A percentile compares a stretch with the other conserved stretches of the same genome.
Evolutionary conservation across 2,329 filamentous ascomycete species (phyloP).

Genomic region (Tolypocladium capitatum): DNA sequence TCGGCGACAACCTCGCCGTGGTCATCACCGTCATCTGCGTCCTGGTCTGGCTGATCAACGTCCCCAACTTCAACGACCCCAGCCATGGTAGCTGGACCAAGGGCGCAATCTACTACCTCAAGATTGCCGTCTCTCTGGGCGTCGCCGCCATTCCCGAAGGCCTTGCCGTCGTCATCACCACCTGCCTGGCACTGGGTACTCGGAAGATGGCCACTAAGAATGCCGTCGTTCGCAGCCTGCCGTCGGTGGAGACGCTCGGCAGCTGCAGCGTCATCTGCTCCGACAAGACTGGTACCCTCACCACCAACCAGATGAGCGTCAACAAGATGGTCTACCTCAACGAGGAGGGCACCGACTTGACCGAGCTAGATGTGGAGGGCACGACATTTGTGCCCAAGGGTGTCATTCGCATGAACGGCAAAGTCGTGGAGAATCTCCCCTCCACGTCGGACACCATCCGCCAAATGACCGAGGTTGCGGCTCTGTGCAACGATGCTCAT

Average conservation of each 20-base stretch:
- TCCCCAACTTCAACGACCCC: constrained; percentile 91
- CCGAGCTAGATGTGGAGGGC: constrained; percentile 81
- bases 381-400: constrained; percentile 85
- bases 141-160: constrained; percentile 97
- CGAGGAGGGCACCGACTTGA: constrained; percentile 57
- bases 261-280: constrained; percentile 99
- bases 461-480: constrained; percentile 60
- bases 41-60: constrained; percentile 96
- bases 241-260: constrained; percentile 92
- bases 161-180: constrained; percentile 96
- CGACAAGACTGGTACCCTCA: constrained; percentile 96
- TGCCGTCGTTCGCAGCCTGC: constrained; percentile 87
- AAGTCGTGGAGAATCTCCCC: constrained; percentile 53
- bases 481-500: constrained; percentile 79
- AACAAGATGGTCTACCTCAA: constrained; percentile 80
- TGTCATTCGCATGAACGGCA: constrained; percentile 54
- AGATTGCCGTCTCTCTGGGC: constrained; percentile 96
- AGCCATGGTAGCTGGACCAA: constrained; percentile 89
- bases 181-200: constrained; percentile 87
- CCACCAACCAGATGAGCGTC: constrained; percentile 99
- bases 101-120: constrained; percentile 97
- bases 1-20: constrained; percentile 90
- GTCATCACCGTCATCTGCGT: constrained; percentile 96
- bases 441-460: constrained; percentile 62
- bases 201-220: constrained; percentile 99